Base-by-base conservation (phyloP, 2,329 filamentous ascomycete species). In the Graphilbum sp. region DNA sequence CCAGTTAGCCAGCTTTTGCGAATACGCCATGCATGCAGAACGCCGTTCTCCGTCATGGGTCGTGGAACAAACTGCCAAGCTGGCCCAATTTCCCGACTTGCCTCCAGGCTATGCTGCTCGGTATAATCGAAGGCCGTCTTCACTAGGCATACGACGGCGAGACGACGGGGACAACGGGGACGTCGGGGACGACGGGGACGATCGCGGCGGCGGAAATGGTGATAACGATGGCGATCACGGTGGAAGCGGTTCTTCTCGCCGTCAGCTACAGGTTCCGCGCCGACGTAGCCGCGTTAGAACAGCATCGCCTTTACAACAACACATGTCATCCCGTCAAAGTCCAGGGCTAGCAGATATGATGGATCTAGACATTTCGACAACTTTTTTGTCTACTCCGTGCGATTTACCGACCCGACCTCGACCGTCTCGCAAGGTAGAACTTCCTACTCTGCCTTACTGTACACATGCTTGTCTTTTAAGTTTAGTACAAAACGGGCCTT, bases 401-500 rank as follows among this genome's bases (percentile, higher is more conserved):
- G 34, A 42, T 35, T 36, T 39, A 11, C 40, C 16, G 20, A 21
- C 34, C 4, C 40, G 40, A 11, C 34, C 40, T 11, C 30, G 37
- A 36, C 40, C 40, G 9, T 42, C 37, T 11, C 16, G 17, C 31
- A 20, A 39, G 40, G 40, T 42, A 8, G 3, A 21, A 11, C 32
- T 7, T n/a, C 41, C 37, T n/a, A 16, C 11, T 18, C 25, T 39
- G 25, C 37, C 37, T 8, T 44, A 44, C 38, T 44, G 43, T 25
- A 42, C 40, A 15, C 43, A 44, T 24, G 39, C 40, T 20, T 44
- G 43, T 23, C 32, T 44, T 21, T 25, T 32, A 7, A 32, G 43
- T 17, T 38, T 44, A 15, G 32, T 32, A 11, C 23, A 35, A 17
- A 39, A 38, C 21, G 32, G 25, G 19, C 30, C 21, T n/a, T 23